Evolutionary conservation across 2,329 filamentous ascomycete species (phyloP), one percentile per base, ranked within the genome.

Genomic region (Aplosporella prunicola): DNA sequence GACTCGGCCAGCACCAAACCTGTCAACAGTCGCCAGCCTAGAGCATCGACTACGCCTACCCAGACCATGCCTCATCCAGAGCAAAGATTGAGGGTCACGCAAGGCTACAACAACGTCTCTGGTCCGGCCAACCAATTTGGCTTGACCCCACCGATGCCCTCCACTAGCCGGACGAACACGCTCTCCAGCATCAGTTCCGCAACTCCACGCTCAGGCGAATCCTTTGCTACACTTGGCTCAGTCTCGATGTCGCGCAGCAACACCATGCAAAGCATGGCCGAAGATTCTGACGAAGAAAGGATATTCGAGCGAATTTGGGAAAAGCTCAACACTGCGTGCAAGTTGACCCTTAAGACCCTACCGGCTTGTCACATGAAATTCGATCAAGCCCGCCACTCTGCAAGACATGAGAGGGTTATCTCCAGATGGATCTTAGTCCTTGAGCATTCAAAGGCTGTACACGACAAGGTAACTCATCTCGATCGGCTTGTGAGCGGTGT

Each of bases 281-380:
- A 75, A 23, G 56, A 60, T 40, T 73, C 72, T 2, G 82, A 86
- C 45, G 85, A 93, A 45, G 86, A 93, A 48, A 72, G 74, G 11
- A 72, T 79, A 18, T 94, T 94, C 47, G 88, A 93, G 45, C 76
- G 70, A 43, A 85, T 95, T 15, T 93, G 84, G 62, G 55, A 86
- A 22, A 81, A 82, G 30, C 66, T 94, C 16, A 78, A 80, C 30
- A 73, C 71, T 37, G 82, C 85, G 1, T 80, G 82, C 14, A 82
- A 87, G 32, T 67, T 84, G 32, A 79, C 86, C 18, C 71, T 83
- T 47, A 74, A 76, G 27, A 78, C 78, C 2, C 64, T 94, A 17
- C 86, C 86, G 1, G 67, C 67, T 39, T 78, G 85, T 44, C 76
- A 78, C 43, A 68, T 67, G 34, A 80, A 87, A 44, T 78, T 91